Evolutionary conservation across 352 stramenopile species (phyloP), one percentile per base, ranked within the genome.

Genomic region (Phytophthora multivora): DNA sequence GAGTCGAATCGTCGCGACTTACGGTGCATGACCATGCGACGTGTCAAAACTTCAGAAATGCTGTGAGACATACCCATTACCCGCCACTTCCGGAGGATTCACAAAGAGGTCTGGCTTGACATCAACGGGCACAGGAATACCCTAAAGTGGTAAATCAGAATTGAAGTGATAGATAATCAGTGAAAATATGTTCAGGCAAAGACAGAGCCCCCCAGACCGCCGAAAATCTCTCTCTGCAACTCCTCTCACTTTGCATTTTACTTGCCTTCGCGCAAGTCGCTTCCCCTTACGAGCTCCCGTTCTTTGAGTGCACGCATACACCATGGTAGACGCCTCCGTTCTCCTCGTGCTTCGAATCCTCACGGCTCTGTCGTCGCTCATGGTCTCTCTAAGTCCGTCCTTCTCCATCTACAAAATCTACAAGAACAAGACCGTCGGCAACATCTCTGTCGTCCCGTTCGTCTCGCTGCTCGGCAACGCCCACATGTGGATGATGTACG

Each of bases 401-500:
- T 69, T 72, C 12, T 61, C 65, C 30, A 70, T 80, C 31, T 66
- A 67, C 51, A 68, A 71, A 49, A 74, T 80, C 40, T 52, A 77
- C 57, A 53, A 79, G 52, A 67, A 58, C 59, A 69, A 75, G 42
- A 69, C 31, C 12, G 53, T 77, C 13, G 71, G 69, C 38, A 54
- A 64, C 55, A 66, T 75, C 46, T 80, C 64, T 7, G 36, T 83
- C 47, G 57, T 80, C 35, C 60, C 74, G 23, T 69, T 83, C 43
- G 62, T 75, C 15, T 72, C 74, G 2, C 59, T 83, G 43, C 69
- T 83, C 6, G 68, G 53, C 40, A 83, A 76, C 38, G 64, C 67
- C 6, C 71, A 78, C 54, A 69, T 76, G 60, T 78, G 67, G 69
- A 73, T 74, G 50, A 61, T 83, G 26, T 86, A 76, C 49, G 77